Percentiles rank a stretch among this genome's conserved stretches.
Evolutionary conservation across 2,329 filamentous ascomycete species (phyloP).

Genomic region (Triangularia setosa): DNA sequence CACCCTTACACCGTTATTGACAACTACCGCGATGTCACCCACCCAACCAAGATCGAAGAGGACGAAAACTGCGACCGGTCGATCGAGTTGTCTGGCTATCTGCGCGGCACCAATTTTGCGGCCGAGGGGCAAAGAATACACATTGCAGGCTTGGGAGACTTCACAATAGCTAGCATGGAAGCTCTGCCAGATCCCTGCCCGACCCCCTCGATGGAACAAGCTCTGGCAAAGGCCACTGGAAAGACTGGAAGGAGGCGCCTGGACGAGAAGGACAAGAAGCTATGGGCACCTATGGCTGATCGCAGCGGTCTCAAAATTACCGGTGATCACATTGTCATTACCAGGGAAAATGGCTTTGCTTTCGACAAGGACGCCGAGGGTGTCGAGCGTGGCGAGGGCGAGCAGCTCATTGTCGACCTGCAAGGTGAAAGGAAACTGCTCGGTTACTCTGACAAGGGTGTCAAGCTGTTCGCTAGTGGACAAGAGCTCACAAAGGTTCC

Average conservation of each 20-base stretch:
- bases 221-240: slow-evolving; percentile 75
- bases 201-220: slow-evolving; percentile 86
- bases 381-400: slow-evolving; percentile 81
- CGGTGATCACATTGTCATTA: slow-evolving; percentile 92
- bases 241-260: slow-evolving; percentile 76
- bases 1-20: slow-evolving; percentile 94
- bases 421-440: slow-evolving; percentile 79
- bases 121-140: slow-evolving; percentile 83
- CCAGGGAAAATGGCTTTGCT: slow-evolving; percentile 65
- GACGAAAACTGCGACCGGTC: slow-evolving; percentile 87
- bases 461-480: slow-evolving; percentile 81
- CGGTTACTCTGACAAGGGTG: slow-evolving; percentile 75
- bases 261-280: slow-evolving; percentile 93
- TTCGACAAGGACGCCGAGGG: slow-evolving; percentile 67
- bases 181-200: slow-evolving; percentile 90
- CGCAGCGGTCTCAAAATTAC: slow-evolving; percentile 94
- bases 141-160: slow-evolving; percentile 86
- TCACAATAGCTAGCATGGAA: slow-evolving; percentile 79
- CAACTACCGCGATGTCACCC: slow-evolving; percentile 91
- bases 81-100: slow-evolving; percentile 86
- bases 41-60: slow-evolving; percentile 85
- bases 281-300: slow-evolving; percentile 98
- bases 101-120: slow-evolving; percentile 91
- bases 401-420: slow-evolving; percentile 87
- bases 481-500: slow-evolving; percentile 59